Evolutionary conservation across 2,329 filamentous ascomycete species (phyloP).

Genomic region (Hypoxylon sp.): DNA sequence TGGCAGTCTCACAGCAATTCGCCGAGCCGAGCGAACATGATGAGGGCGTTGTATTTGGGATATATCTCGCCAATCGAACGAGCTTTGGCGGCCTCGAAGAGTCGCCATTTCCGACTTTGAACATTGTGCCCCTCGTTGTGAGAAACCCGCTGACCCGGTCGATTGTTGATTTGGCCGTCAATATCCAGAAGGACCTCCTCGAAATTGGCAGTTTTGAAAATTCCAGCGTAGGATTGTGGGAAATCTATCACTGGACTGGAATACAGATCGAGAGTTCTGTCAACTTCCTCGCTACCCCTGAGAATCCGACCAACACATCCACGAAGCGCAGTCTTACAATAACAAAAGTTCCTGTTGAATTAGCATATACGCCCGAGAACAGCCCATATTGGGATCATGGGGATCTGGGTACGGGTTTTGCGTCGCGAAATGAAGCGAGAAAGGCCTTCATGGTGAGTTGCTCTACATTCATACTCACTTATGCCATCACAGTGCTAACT

Average conservation of each 20-base stretch:
- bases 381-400: conserved; percentile 30
- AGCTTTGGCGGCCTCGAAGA: conserved; percentile 65
- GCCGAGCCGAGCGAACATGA: background rate
- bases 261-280: conserved; percentile 79
- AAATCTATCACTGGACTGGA: conserved; percentile 83
- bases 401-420: conserved; percentile 27
- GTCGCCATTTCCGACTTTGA: conserved; percentile 78
- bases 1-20: conserved; percentile 45
- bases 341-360: conserved; percentile 25
- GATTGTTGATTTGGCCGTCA: conserved; percentile 67
- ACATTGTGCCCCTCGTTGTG: conserved; percentile 81
- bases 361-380: background rate
- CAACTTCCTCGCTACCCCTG: conserved; percentile 79
- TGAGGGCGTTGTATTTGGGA: conserved; percentile 74
- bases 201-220: conserved; percentile 70
- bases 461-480: background rate
- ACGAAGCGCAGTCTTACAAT: conserved; percentile 28
- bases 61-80: conserved; percentile 87
- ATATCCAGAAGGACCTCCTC: conserved; percentile 78
- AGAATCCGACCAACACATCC: conserved; percentile 1
- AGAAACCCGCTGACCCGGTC: conserved; percentile 49
- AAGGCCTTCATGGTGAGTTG: conserved; percentile 44
- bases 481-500: conserved; percentile 18
- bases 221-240: conserved; percentile 74
- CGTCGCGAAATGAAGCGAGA: conserved; percentile 44